Evolutionary conservation across 129 eudicot species (phyloP).

Genomic region (Tagetes erecta): DNA sequence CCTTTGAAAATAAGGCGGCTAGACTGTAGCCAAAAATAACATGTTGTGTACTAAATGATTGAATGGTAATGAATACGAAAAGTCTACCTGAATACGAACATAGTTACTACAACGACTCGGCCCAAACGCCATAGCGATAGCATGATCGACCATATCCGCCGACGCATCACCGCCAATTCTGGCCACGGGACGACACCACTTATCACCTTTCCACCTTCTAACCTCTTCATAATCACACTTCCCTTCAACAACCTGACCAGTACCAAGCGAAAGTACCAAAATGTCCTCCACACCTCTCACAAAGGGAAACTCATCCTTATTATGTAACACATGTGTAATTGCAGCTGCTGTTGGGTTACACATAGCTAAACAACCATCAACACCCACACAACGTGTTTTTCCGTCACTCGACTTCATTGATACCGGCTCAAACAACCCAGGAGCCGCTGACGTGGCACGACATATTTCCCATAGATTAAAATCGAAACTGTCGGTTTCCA

Average conservation of each 20-base stretch:
- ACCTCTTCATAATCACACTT: constrained; percentile 58
- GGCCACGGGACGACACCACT: constrained; percentile 94
- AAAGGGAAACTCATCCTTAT: constrained; percentile 91
- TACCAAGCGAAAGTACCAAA: constrained; percentile 87
- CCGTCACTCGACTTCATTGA: constrained; percentile 81
- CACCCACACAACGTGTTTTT: constrained; percentile 65
- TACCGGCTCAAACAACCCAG: constrained; percentile 74
- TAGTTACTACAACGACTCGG: constrained; percentile 61
- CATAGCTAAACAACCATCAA: constrained; percentile 90
- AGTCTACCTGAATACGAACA: constrained; percentile 78
- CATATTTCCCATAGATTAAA: constrained; percentile 89
- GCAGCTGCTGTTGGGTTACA: constrained; percentile 97
- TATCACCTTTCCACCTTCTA: constrained; percentile 68
- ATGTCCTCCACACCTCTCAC: constrained; percentile 97
- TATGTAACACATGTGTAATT: constrained; percentile 90
- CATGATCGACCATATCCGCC: constrained; percentile 88
- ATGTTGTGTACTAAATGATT: no score
- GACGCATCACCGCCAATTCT: constrained; percentile 73
- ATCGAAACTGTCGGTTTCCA: constrained; percentile 78
- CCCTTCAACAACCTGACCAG: constrained; percentile 73
- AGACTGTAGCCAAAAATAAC: no score
- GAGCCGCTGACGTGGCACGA: constrained; percentile 89
- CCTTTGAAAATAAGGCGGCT: no score
- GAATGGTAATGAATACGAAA: no score
- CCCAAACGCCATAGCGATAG: constrained; percentile 95